Conservation (phyloP, 2,329 filamentous ascomycete species). For the Phialophora verrucosa region DNA sequence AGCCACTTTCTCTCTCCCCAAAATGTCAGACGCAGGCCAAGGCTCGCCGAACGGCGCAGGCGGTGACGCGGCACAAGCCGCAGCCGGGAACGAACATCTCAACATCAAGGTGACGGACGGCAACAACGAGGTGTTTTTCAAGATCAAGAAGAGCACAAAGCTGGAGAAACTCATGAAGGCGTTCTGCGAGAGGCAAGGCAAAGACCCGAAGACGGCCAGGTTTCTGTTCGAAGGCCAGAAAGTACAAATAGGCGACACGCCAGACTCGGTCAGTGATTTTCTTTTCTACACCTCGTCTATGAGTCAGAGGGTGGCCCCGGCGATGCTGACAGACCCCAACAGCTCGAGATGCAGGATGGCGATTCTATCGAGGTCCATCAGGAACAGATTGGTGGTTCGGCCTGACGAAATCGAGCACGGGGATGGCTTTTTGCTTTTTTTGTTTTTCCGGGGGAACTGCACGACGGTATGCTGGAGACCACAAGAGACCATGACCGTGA, state of each 20-base stretch:
- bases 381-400: constrained; percentile 84
- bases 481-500: neutral
- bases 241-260: constrained; percentile 86
- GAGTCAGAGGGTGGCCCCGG: neutral
- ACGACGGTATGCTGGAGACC: neutral
- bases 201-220: constrained; percentile 79
- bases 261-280: constrained; percentile 75
- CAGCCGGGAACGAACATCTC: constrained; percentile 72
- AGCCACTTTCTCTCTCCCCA: constrained; percentile 8
- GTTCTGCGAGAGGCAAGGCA: constrained; percentile 95
- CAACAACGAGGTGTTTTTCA: constrained; percentile 99
- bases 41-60: constrained; percentile 38
- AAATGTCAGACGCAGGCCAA: constrained; percentile 39
- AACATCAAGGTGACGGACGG: constrained; percentile 99
- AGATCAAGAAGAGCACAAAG: constrained; percentile 96
- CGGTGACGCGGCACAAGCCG: constrained; percentile 34
- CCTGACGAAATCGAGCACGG: constrained; percentile 7
- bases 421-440: neutral
- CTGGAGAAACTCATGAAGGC: constrained; percentile 98
- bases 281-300: neutral
- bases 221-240: constrained; percentile 97
- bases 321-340: constrained; percentile 27
- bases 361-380: constrained; percentile 97
- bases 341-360: constrained; percentile 97
- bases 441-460: neutral